Evolutionary conservation across 306 rosid species (phyloP).

Genomic region (Pueraria montana): DNA sequence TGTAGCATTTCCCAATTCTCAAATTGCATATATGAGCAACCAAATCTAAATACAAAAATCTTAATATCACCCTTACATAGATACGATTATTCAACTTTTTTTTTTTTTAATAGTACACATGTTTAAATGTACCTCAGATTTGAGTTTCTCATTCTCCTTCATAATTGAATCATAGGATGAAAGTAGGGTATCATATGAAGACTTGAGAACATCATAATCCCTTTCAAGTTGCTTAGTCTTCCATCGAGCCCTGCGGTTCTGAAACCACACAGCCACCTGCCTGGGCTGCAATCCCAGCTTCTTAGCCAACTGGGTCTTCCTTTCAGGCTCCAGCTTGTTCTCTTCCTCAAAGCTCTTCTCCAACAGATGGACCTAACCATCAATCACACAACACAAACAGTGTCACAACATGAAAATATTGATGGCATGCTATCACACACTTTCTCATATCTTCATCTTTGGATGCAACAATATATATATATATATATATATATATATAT

Average conservation of each 20-base stretch:
- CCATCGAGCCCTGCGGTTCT: slow-evolving; percentile 99
- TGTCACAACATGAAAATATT: slow-evolving; percentile 34
- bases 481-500: too few relatives aligned
- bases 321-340: slow-evolving; percentile 97
- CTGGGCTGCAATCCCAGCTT: slow-evolving; percentile 95
- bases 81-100: slow-evolving; percentile 29
- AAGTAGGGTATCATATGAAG: slow-evolving; percentile 82
- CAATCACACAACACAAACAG: slow-evolving; percentile 20
- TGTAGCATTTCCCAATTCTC: slow-evolving; percentile 16
- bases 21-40: slow-evolving; percentile 13
- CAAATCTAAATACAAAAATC: slow-evolving; percentile 36
- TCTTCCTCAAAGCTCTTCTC: slow-evolving; percentile 97
- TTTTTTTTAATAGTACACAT: slow-evolving; percentile 5
- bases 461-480: not conserved
- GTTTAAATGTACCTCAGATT: slow-evolving; percentile 74
- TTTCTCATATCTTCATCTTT: not conserved
- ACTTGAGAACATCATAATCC: slow-evolving; percentile 88
- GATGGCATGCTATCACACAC: not conserved
- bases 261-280: slow-evolving; percentile 99
- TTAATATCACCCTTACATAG: not conserved
- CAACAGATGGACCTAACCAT: slow-evolving; percentile 79
- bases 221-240: slow-evolving; percentile 99
- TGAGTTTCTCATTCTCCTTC: slow-evolving; percentile 91
- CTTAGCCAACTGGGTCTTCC: slow-evolving; percentile 92
- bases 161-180: slow-evolving; percentile 70